A percentile compares a stretch with the other conserved stretches of the same genome.
Conservation (phyloP, 345 rosid species). For the Citrus inodora region DNA sequence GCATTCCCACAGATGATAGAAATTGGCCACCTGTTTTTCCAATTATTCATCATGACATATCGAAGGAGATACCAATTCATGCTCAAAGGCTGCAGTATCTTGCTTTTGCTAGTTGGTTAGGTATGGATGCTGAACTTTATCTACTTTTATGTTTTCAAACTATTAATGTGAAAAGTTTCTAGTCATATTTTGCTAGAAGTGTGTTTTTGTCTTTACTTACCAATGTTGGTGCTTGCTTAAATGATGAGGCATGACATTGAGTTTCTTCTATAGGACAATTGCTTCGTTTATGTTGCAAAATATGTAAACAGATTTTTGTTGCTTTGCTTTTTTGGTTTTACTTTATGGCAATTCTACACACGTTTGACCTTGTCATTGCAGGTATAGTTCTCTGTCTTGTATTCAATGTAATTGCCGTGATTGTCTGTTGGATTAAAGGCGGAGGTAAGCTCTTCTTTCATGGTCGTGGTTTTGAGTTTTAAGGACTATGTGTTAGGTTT, state of each 20-base stretch:
- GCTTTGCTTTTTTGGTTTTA: neutral
- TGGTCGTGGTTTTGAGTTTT: neutral
- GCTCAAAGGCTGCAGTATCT: slow-evolving; percentile 95
- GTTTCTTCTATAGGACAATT: neutral
- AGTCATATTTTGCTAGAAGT: neutral
- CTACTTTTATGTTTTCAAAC: neutral
- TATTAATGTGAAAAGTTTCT: neutral
- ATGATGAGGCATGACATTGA: neutral
- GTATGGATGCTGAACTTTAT: slow-evolving; percentile 30
- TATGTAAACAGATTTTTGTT: neutral
- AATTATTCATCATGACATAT: slow-evolving; percentile 93
- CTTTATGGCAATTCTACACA: neutral
- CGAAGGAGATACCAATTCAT: slow-evolving; percentile 91
- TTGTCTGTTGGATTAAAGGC: slow-evolving; percentile 84
- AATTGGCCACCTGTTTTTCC: slow-evolving; percentile 98
- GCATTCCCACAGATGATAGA: slow-evolving; percentile 61
- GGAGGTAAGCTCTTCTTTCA: slow-evolving; percentile 60
- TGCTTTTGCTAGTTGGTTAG: slow-evolving; percentile 99
- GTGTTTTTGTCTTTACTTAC: neutral
- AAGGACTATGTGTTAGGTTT: slow-evolving; percentile 5
- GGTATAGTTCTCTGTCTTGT: slow-evolving; percentile 87
- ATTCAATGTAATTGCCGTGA: slow-evolving; percentile 79
- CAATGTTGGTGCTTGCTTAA: neutral
- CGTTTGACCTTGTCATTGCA: slow-evolving; percentile 28
- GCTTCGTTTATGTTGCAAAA: neutral